Percentiles rank a stretch among this genome's conserved stretches.
phyloP scores from a whole-genome alignment of 1,284 basidiomycete genomes.

The Pulchroboletus neoregius region DNA sequence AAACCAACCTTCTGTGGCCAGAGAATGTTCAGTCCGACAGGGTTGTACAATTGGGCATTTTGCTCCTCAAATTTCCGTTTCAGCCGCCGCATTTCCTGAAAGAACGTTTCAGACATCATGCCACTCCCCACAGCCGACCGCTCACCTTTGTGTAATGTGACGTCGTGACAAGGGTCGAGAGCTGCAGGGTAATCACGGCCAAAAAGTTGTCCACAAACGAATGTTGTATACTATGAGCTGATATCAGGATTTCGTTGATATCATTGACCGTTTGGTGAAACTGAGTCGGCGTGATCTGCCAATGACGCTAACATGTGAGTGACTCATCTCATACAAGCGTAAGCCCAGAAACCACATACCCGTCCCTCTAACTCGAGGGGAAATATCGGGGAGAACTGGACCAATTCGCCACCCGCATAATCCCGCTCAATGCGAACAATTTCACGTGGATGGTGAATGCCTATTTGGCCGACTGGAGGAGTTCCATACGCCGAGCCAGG shows the following conservation, averaged over 20 bases:
- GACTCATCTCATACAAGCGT: neutral
- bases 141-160: conserved; percentile 76
- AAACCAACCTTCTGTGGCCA: conserved; percentile 80
- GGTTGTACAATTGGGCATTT: conserved; percentile 71
- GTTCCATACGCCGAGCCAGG: conserved; percentile 72
- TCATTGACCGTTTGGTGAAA: conserved; percentile 82
- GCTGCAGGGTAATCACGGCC: conserved; percentile 69
- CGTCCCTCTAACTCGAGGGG: conserved; percentile 81
- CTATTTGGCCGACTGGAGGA: conserved; percentile 72
- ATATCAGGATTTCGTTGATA: conserved; percentile 77
- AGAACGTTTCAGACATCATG: neutral
- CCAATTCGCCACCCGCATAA: conserved; percentile 75
- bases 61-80: conserved; percentile 55
- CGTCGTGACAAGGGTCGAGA: conserved; percentile 58
- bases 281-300: conserved; percentile 75
- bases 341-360: conserved; percentile 42
- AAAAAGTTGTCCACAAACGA: conserved; percentile 66
- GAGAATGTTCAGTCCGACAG: conserved; percentile 74
- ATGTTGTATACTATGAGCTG: conserved; percentile 65
- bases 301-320: neutral
- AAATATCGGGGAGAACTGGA: conserved; percentile 77
- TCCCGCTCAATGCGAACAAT: conserved; percentile 80
- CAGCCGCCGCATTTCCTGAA: conserved; percentile 75
- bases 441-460: conserved; percentile 80
- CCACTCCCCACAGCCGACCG: neutral